Evolutionary conservation across 495 filamentous ascomycete species (phyloP).

Genomic region (Tuber umbilicatum): DNA sequence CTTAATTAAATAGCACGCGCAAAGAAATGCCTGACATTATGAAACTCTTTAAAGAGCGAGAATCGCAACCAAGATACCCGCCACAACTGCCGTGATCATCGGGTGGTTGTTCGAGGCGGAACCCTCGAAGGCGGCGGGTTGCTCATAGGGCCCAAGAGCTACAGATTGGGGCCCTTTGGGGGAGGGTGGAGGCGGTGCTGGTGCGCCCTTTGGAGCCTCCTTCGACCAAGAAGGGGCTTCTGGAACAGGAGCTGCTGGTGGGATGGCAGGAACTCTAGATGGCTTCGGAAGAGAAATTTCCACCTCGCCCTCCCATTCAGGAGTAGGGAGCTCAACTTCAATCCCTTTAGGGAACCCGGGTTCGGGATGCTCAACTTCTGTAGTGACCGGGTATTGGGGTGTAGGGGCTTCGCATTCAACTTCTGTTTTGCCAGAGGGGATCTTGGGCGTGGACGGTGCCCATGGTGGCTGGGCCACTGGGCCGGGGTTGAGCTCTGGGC

Average conservation of each 20-base stretch:
- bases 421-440: neutral
- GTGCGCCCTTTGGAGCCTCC: neutral
- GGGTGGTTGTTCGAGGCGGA: conserved; percentile 16
- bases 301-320: neutral
- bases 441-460: neutral
- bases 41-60: neutral
- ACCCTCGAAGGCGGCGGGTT: conserved; percentile 24
- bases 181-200: conserved; percentile 5
- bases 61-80: conserved; percentile 9
- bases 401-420: neutral
- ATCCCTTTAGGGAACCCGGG: neutral
- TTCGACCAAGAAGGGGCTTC: neutral
- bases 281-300: neutral
- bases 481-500: neutral
- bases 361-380: neutral
- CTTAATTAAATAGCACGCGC: neutral
- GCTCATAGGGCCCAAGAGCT: conserved; percentile 11
- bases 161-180: conserved; percentile 5
- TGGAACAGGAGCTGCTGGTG: neutral
- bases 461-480: neutral
- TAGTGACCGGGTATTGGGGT: neutral
- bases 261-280: neutral
- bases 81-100: conserved; percentile 10
- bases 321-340: neutral
- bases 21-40: neutral